phyloP scores from a whole-genome alignment of 352 stramenopile genomes.

The Globisporangium nagaii region DNA sequence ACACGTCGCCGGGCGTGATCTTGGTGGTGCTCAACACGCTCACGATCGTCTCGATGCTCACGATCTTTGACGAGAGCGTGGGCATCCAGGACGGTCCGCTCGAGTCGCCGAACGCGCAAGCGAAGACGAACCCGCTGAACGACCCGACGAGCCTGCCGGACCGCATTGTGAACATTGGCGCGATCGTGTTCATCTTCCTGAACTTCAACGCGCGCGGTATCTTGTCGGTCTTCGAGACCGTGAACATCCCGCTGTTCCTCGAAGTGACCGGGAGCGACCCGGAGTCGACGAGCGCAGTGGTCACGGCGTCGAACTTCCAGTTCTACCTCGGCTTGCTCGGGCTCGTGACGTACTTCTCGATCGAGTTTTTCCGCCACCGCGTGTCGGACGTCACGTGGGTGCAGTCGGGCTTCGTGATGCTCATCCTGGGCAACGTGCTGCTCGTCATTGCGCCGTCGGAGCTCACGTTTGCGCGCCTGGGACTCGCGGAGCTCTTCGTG shows the following conservation, averaged over 20 bases:
- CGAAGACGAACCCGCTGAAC: conserved; percentile 39
- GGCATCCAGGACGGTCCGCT: conserved; percentile 51
- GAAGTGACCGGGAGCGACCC: conserved; percentile 60
- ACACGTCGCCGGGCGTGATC: conserved; percentile 60
- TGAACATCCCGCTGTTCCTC: conserved; percentile 80
- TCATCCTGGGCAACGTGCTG: conserved; percentile 53
- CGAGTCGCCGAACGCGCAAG: conserved; percentile 34
- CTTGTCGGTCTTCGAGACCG: conserved; percentile 77
- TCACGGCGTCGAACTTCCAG: conserved; percentile 77
- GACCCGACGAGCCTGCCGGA: conserved; percentile 51
- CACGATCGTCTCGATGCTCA: conserved; percentile 64
- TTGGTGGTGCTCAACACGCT: conserved; percentile 54
- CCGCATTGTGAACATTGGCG: conserved; percentile 66
- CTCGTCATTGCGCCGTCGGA: conserved; percentile 35
- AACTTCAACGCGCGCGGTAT: conserved; percentile 77
- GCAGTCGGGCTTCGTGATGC: conserved; percentile 57
- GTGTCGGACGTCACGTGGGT: conserved; percentile 72
- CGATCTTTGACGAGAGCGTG: conserved; percentile 46
- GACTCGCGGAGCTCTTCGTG: conserved; percentile 59
- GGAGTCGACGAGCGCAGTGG: conserved; percentile 38
- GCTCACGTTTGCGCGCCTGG: conserved; percentile 46
- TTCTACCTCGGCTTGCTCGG: conserved; percentile 76
- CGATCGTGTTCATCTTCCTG: conserved; percentile 72
- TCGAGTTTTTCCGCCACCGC: conserved; percentile 66
- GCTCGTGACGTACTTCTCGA: conserved; percentile 70